A percentile compares a stretch with the other conserved stretches of the same genome.
Conservation (phyloP, 768 basidiomycete species). For the Panaeolus cyanescens region DNA sequence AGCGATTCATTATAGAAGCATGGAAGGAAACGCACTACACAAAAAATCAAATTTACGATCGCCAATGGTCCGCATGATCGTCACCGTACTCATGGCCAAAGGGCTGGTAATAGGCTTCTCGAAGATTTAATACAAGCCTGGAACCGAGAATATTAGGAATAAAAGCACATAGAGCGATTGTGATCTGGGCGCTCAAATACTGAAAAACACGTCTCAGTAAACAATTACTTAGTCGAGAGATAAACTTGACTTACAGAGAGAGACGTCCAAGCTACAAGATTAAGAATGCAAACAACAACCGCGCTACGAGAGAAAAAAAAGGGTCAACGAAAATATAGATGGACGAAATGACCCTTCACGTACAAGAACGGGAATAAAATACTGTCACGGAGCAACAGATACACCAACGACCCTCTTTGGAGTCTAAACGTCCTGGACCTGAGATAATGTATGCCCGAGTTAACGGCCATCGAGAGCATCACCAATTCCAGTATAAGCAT, state of each 20-base stretch:
- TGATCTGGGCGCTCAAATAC: background rate
- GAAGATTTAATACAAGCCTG: background rate
- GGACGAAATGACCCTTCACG: background rate
- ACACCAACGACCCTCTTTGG: background rate
- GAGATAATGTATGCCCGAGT: background rate
- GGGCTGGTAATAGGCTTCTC: background rate
- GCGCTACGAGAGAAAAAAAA: background rate
- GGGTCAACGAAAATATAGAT: background rate
- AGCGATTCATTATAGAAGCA: no score
- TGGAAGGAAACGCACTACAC: no score
- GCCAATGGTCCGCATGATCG: background rate
- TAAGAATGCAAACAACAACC: background rate
- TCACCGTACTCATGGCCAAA: background rate
- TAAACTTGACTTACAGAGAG: background rate
- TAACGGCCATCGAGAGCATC: background rate
- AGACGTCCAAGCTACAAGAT: background rate
- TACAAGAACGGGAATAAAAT: background rate
- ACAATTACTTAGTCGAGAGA: background rate
- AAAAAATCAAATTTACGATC: background rate
- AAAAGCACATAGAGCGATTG: background rate
- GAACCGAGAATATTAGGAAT: background rate
- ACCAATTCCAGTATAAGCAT: conserved; percentile 1
- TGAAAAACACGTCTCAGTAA: background rate
- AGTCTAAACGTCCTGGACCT: background rate
- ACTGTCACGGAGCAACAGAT: background rate